These are phyloP conservation scores for Cystobasidium sp. DNA, from an alignment of 1,284 basidiomycete species.

Conservation along the genomic window DNA sequence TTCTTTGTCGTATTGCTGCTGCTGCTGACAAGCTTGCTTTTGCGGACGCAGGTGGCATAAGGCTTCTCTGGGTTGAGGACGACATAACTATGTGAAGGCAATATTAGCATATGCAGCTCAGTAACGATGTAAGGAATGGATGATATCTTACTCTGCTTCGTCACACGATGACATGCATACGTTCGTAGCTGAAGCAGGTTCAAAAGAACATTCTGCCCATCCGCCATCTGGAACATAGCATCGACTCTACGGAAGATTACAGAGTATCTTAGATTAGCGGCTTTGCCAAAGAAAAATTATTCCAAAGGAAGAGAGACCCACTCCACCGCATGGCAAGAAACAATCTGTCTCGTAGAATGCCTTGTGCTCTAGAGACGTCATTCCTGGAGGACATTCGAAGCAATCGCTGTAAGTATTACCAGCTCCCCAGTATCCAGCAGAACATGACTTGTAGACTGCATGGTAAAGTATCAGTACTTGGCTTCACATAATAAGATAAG, in stretches of 20 bases:
- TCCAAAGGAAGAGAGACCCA: not conserved
- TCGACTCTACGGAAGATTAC: not conserved
- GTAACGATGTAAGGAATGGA: not conserved
- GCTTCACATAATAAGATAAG: not conserved
- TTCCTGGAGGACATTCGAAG: constrained; percentile 26
- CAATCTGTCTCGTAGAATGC: constrained; percentile 34
- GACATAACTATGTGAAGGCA: constrained; percentile 1
- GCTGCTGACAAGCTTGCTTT: not conserved
- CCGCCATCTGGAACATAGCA: constrained; percentile 13
- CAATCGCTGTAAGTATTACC: constrained; percentile 28
- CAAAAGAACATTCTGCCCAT: constrained; percentile 29
- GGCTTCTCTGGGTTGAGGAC: constrained; percentile 32
- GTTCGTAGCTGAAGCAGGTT: constrained; percentile 17
- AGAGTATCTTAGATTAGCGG: no score
- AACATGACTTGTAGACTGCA: constrained; percentile 32
- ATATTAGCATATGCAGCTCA: not conserved
- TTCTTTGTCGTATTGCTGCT: constrained; percentile 1
- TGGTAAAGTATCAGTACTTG: not conserved
- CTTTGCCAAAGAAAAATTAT: not conserved
- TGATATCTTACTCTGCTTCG: constrained; percentile 12
- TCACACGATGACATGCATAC: constrained; percentile 23
- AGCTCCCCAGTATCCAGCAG: constrained; percentile 28
- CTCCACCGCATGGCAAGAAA: constrained; percentile 35
- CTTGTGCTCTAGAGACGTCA: constrained; percentile 34
- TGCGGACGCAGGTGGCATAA: constrained; percentile 32